phyloP scores from a whole-genome alignment of 2,329 filamentous ascomycete genomes.

The Botryotinia calthae region DNA sequence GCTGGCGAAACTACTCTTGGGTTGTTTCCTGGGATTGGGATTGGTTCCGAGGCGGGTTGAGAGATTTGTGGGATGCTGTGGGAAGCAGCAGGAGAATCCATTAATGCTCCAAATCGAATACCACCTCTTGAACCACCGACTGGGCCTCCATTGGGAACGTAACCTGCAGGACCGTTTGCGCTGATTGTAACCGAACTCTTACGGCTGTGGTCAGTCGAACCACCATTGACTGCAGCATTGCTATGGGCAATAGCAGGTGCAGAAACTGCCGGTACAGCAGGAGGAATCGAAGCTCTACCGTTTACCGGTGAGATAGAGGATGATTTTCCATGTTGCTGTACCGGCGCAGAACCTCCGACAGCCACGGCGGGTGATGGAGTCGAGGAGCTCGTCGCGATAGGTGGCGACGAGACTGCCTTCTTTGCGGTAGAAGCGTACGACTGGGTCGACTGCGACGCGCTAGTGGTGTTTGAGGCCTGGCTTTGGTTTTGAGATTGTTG shows the following conservation, averaged over 20 bases:
- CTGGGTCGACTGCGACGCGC: slow-evolving; percentile 53
- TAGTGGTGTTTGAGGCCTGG: slow-evolving; percentile 55
- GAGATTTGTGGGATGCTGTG: slow-evolving; percentile 64
- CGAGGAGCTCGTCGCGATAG: slow-evolving; percentile 58
- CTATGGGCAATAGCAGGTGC: slow-evolving; percentile 61
- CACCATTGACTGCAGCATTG: slow-evolving; percentile 67
- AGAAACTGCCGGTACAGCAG: slow-evolving; percentile 60
- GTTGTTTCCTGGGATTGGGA: slow-evolving; percentile 60
- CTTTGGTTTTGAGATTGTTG: slow-evolving; percentile 36
- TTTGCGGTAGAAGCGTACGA: slow-evolving; percentile 69
- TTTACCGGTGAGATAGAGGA: slow-evolving; percentile 77
- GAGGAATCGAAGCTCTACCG: slow-evolving; percentile 71
- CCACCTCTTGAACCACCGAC: slow-evolving; percentile 58
- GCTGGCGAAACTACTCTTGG: slow-evolving; percentile 79
- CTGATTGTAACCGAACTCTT: slow-evolving; percentile 92
- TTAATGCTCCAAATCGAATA: slow-evolving; percentile 79
- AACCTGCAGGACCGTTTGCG: slow-evolving; percentile 73
- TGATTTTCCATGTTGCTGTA: slow-evolving; percentile 60
- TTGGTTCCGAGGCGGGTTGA: slow-evolving; percentile 50
- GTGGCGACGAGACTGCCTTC: slow-evolving; percentile 59
- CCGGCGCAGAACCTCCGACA: slow-evolving; percentile 52
- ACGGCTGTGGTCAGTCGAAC: slow-evolving; percentile 68
- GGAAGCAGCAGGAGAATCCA: slow-evolving; percentile 63
- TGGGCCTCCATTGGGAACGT: slow-evolving; percentile 72
- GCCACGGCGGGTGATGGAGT: slow-evolving; percentile 53